Conservation (phyloP, 2,329 filamentous ascomycete genomes). For the Microascus cirrosus region DNA sequence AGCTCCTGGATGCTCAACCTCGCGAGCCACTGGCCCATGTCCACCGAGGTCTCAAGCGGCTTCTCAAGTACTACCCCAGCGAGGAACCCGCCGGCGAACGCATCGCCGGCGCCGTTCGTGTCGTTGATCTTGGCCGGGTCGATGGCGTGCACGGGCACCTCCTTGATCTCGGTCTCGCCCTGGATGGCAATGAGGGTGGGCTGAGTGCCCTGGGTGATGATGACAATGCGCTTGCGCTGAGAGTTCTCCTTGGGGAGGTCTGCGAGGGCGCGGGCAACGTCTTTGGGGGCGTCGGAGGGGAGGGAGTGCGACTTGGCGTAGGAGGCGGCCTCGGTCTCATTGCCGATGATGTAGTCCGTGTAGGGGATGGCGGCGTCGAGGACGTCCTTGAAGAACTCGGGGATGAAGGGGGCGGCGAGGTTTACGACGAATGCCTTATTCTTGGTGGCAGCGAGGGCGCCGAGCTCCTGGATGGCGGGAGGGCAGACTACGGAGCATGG, state of each 20-base stretch:
- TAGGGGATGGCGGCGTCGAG: slow-evolving; percentile 79
- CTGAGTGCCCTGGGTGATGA: slow-evolving; percentile 90
- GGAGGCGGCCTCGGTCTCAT: slow-evolving; percentile 85
- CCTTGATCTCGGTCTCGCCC: slow-evolving; percentile 57
- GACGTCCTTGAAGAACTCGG: slow-evolving; percentile 94
- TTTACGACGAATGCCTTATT: slow-evolving; percentile 91
- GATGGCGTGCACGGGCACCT: slow-evolving; percentile 75
- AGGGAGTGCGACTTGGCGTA: slow-evolving; percentile 77
- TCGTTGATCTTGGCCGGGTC: slow-evolving; percentile 73
- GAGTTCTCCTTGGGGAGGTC: slow-evolving; percentile 86
- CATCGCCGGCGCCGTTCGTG: slow-evolving; percentile 94
- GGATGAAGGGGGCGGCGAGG: slow-evolving; percentile 89
- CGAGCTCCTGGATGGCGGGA: slow-evolving; percentile 78
- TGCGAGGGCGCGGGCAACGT: slow-evolving; percentile 78
- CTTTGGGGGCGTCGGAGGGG: slow-evolving; percentile 63
- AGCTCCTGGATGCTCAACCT: slow-evolving; percentile 89
- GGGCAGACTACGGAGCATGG: slow-evolving; percentile 55
- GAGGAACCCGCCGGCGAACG: slow-evolving; percentile 88
- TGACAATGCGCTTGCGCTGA: slow-evolving; percentile 71
- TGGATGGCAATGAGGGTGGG: slow-evolving; percentile 78
- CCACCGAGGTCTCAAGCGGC: slow-evolving; percentile 63
- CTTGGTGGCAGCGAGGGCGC: slow-evolving; percentile 75
- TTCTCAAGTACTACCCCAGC: slow-evolving; percentile 84
- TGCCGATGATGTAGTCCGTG: slow-evolving; percentile 94
- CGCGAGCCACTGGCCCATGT: slow-evolving; percentile 95